Evolutionary conservation across 1,139 yeast species (phyloP).

Genomic region (Pichia sp.): DNA sequence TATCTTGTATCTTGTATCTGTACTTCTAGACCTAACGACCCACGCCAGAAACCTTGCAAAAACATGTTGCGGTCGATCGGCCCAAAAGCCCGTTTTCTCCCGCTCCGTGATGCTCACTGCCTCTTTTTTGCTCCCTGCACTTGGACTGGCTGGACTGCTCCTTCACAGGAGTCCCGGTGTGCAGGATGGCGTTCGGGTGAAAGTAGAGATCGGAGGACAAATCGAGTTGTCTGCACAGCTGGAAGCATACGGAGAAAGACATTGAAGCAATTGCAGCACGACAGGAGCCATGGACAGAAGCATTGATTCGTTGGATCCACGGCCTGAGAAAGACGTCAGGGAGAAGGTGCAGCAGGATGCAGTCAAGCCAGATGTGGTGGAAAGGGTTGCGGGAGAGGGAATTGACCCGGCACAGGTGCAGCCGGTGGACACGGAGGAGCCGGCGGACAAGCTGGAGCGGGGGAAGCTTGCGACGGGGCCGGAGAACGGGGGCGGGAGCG

Average conservation of each 20-base stretch:
- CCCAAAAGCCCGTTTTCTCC: neutral
- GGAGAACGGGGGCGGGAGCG: neutral
- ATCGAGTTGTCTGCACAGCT: no score
- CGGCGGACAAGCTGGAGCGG: neutral
- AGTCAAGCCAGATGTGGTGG: neutral
- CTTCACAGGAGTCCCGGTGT: neutral
- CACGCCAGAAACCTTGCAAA: neutral
- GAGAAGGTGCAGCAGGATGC: slow-evolving; percentile 15
- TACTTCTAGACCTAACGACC: neutral
- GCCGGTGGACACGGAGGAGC: neutral
- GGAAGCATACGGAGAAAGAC: neutral
- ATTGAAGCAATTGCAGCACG: neutral
- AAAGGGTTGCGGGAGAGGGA: neutral
- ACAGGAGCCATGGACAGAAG: slow-evolving; percentile 8
- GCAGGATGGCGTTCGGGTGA: neutral
- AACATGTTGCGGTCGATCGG: neutral
- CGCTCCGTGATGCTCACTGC: neutral
- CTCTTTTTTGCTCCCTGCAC: neutral
- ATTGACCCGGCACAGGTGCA: neutral
- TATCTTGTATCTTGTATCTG: neutral
- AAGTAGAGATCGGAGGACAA: neutral
- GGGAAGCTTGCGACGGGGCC: neutral
- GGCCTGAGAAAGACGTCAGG: slow-evolving; percentile 5
- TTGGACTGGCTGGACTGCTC: neutral
- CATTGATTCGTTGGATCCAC: slow-evolving; percentile 14